These are phyloP conservation scores for Mariannaea sp. DNA, from an alignment of 2,329 filamentous ascomycete species.

Conservation along the genomic window DNA sequence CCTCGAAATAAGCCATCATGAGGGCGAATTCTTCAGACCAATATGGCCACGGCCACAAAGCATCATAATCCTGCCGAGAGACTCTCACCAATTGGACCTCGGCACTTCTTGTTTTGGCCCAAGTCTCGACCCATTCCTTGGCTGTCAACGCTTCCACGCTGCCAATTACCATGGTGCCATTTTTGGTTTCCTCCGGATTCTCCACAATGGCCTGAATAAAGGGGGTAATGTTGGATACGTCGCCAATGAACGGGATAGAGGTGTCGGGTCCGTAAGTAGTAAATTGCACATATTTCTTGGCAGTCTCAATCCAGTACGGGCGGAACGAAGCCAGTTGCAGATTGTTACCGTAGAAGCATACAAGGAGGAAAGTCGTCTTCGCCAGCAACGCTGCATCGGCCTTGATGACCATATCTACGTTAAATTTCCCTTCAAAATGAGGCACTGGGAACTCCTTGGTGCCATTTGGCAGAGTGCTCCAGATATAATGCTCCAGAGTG, in stretches of 20 bases:
- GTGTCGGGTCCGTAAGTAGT: slow-evolving; percentile 2
- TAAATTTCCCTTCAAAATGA: not conserved
- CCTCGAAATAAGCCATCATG: slow-evolving; percentile 1
- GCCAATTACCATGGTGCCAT: slow-evolving; percentile 2
- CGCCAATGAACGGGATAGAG: not conserved
- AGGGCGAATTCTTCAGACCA: slow-evolving; percentile 2
- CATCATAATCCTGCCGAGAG: not conserved
- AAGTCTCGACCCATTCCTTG: slow-evolving; percentile 1
- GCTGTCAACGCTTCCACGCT: not conserved
- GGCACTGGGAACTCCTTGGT: not conserved
- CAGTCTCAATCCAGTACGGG: slow-evolving; percentile 1
- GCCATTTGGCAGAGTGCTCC: not conserved
- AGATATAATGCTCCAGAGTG: slow-evolving; percentile 4
- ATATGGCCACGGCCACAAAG: not conserved
- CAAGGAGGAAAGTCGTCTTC: not conserved
- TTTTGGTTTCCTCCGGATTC: not conserved
- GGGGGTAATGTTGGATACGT: not conserved
- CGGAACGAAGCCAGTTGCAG: not conserved
- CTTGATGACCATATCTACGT: not conserved
- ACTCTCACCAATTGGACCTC: not conserved
- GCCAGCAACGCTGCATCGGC: not conserved
- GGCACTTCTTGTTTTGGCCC: not conserved
- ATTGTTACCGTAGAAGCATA: slow-evolving; percentile 1
- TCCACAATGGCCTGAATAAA: not conserved
- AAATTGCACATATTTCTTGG: slow-evolving; percentile 4